Conservation (phyloP, 139 green algal genomes). For the Limnomonas spitsbergensis region DNA sequence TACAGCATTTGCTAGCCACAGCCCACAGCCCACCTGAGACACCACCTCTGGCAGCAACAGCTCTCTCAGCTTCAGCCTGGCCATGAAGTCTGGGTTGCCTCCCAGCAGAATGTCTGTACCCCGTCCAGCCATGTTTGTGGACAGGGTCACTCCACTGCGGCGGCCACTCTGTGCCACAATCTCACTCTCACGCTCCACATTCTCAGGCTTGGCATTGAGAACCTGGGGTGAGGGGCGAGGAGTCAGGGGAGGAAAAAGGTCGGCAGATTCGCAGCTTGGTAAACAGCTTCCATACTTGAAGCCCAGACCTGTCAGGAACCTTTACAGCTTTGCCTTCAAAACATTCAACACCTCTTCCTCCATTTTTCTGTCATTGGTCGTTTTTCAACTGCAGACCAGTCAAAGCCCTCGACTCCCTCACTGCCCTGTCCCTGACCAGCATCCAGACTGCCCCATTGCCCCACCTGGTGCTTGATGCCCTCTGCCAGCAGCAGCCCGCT, state of each 20-base stretch:
- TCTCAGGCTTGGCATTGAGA: slow-evolving; percentile 98
- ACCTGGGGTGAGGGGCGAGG: slow-evolving; percentile 53
- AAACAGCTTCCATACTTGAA: too few species aligned
- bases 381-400: too few species aligned
- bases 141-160: slow-evolving; percentile 84
- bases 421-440: background rate
- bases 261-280: background rate
- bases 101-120: slow-evolving; percentile 98
- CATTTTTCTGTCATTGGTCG: too few species aligned
- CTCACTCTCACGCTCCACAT: slow-evolving; percentile 94
- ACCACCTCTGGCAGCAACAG: slow-evolving; percentile 81
- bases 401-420: too few species aligned
- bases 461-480: slow-evolving; percentile 75
- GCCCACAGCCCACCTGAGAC: background rate
- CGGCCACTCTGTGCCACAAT: slow-evolving; percentile 91
- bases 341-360: too few species aligned
- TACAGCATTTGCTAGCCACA: too few species aligned
- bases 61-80: slow-evolving; percentile 89
- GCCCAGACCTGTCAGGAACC: too few species aligned
- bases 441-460: background rate
- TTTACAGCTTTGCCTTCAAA: too few species aligned
- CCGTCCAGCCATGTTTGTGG: slow-evolving; percentile 98
- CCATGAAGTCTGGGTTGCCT: slow-evolving; percentile 62
- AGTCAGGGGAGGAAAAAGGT: too few species aligned
- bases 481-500: slow-evolving; percentile 67